Conservation (phyloP, 2,329 filamentous ascomycete species). For the Tolypocladium sp. region DNA sequence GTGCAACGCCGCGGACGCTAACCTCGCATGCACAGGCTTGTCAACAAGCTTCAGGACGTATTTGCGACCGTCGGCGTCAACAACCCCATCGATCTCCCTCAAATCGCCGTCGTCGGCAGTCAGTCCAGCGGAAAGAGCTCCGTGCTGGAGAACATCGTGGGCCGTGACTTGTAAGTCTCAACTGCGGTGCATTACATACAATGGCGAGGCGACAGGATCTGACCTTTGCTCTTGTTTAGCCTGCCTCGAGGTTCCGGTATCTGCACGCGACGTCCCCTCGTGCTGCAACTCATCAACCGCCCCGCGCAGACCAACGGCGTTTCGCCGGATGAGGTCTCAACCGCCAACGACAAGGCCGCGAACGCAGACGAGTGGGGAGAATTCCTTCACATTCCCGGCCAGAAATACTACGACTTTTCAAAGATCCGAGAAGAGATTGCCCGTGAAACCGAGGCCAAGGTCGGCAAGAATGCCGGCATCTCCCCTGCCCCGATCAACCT, state of each 20-base stretch:
- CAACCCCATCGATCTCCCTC: slow-evolving; percentile 97
- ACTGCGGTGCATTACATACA: neutral
- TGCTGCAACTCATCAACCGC: slow-evolving; percentile 96
- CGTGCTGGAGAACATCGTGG: slow-evolving; percentile 96
- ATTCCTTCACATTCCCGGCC: slow-evolving; percentile 93
- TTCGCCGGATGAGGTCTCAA: slow-evolving; percentile 53
- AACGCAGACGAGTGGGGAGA: slow-evolving; percentile 97
- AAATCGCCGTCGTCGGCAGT: slow-evolving; percentile 96
- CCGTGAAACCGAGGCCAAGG: slow-evolving; percentile 92
- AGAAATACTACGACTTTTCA: slow-evolving; percentile 97
- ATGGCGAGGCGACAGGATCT: neutral
- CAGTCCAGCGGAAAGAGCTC: slow-evolving; percentile 99
- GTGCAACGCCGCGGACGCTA: neutral
- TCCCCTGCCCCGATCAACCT: slow-evolving; percentile 95
- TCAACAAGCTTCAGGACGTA: slow-evolving; percentile 99
- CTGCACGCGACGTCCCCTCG: slow-evolving; percentile 88
- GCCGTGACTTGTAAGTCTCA: slow-evolving; percentile 83
- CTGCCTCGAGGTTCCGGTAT: slow-evolving; percentile 96
- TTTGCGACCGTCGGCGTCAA: slow-evolving; percentile 97
- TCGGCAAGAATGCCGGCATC: slow-evolving; percentile 91
- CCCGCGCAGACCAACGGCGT: slow-evolving; percentile 66
- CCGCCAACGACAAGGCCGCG: slow-evolving; percentile 71
- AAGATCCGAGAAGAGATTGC: slow-evolving; percentile 98
- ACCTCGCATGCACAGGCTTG: slow-evolving; percentile 46
- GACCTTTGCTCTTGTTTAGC: slow-evolving; percentile 37